Percentiles rank a stretch among this genome's conserved stretches.
Evolutionary conservation across 108 stramenopile genomes (phyloP).

Genomic region (Cyclotella choctawhatcheeana): DNA sequence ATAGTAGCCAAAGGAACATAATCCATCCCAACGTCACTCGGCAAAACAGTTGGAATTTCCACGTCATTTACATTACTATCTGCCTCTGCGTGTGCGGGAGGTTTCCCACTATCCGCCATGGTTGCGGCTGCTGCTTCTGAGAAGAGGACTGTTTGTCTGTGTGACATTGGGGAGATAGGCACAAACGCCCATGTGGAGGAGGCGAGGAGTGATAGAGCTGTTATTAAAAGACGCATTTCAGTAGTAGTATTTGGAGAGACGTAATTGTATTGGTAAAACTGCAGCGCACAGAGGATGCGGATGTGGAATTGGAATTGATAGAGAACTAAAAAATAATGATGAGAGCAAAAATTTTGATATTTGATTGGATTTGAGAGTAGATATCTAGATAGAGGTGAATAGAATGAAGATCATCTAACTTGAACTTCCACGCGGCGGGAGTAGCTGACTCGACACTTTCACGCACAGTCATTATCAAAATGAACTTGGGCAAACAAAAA

Average conservation of each 20-base stretch:
- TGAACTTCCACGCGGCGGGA: slow-evolving; percentile 4
- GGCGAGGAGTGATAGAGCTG: background rate
- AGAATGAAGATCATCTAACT: background rate
- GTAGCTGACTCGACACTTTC: too few relatives aligned
- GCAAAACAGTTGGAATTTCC: slow-evolving; percentile 86
- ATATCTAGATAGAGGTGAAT: background rate
- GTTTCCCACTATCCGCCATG: slow-evolving; percentile 67
- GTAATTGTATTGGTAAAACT: background rate
- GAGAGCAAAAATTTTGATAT: too few relatives aligned
- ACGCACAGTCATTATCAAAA: too few relatives aligned
- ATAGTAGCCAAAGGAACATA: slow-evolving; percentile 92
- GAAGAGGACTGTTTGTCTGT: slow-evolving; percentile 15
- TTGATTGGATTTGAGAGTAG: background rate
- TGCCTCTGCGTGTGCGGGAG: slow-evolving; percentile 46
- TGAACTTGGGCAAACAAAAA: too few relatives aligned
- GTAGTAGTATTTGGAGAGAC: background rate
- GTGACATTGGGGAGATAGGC: background rate
- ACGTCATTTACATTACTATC: slow-evolving; percentile 49
- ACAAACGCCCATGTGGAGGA: background rate
- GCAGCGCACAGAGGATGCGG: too few relatives aligned
- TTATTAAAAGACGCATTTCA: slow-evolving; percentile 5
- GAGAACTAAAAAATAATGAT: too few relatives aligned
- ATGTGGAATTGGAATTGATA: too few relatives aligned
- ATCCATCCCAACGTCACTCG: slow-evolving; percentile 89
- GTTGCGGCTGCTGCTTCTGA: slow-evolving; percentile 31